phyloP scores from a whole-genome alignment of 148 eudicot genomes.

The Drosera capensis region DNA sequence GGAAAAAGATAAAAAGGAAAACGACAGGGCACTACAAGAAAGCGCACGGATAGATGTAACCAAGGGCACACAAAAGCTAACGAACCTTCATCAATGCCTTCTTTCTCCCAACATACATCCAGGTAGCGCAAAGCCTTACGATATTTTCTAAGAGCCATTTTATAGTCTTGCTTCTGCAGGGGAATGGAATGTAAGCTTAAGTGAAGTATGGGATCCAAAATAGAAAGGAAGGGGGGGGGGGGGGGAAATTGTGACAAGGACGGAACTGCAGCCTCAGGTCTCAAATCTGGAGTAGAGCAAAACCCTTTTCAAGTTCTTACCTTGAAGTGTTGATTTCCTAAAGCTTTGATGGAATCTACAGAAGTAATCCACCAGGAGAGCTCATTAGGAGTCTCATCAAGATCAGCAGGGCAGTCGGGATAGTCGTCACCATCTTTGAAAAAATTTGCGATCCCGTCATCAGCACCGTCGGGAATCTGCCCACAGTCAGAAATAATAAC shows the following conservation, averaged over 20 bases:
- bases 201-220: neutral
- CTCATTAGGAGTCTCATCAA: conserved; percentile 40
- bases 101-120: conserved; percentile 65
- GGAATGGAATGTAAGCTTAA: neutral
- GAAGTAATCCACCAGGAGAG: conserved; percentile 62
- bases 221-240: neutral
- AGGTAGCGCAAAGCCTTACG: conserved; percentile 60
- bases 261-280: neutral
- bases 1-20: neutral
- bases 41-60: neutral
- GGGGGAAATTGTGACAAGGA: neutral
- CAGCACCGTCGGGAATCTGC: conserved; percentile 59
- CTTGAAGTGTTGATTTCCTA: conserved; percentile 70
- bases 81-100: conserved; percentile 52
- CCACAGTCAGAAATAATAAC: conserved; percentile 60
- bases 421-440: conserved; percentile 71
- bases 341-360: conserved; percentile 39
- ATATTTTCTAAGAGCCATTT: conserved; percentile 65
- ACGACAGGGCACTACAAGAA: neutral
- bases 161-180: conserved; percentile 60
- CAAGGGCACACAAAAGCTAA: neutral
- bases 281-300: neutral
- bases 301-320: conserved; percentile 10
- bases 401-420: conserved; percentile 80
- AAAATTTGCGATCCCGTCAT: conserved; percentile 56